phyloP scores from a whole-genome alignment of 768 basidiomycete genomes.

The Mrakia hoshinonis region DNA sequence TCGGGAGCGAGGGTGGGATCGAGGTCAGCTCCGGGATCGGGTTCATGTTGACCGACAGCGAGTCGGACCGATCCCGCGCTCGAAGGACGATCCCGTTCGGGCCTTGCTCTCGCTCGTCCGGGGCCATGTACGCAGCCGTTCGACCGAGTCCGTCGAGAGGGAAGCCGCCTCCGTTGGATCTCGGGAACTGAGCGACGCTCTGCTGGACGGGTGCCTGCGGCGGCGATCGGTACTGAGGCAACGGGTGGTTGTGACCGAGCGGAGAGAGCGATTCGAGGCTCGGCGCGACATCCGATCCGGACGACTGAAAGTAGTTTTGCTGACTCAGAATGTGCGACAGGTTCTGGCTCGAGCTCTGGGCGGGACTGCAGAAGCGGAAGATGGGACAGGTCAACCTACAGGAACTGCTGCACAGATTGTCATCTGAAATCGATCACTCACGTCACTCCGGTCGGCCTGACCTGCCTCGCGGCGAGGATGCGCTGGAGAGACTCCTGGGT shows the following conservation, averaged over 20 bases:
- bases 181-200: background rate
- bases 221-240: background rate
- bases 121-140: background rate
- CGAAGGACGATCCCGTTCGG: background rate
- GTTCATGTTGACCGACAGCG: conserved; percentile 21
- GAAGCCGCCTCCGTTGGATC: background rate
- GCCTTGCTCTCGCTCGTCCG: background rate
- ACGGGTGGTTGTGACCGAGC: conserved; percentile 12
- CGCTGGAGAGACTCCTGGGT: conserved; percentile 17
- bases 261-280: conserved; percentile 4
- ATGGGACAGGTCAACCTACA: too few species aligned
- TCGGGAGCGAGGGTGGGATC: conserved; percentile 15
- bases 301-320: conserved; percentile 9
- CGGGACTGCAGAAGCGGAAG: background rate
- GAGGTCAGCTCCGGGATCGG: conserved; percentile 24
- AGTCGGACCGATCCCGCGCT: conserved; percentile 18
- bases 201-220: background rate
- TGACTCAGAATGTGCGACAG: conserved; percentile 1
- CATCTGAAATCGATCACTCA: background rate
- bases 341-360: background rate
- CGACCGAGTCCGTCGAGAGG: background rate
- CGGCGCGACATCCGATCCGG: background rate
- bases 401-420: background rate
- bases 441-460: background rate
- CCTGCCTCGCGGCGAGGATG: conserved; percentile 17